Evolutionary conservation across 176 grass and related monocot genomes (phyloP).

Genomic region (Carex pumila): DNA sequence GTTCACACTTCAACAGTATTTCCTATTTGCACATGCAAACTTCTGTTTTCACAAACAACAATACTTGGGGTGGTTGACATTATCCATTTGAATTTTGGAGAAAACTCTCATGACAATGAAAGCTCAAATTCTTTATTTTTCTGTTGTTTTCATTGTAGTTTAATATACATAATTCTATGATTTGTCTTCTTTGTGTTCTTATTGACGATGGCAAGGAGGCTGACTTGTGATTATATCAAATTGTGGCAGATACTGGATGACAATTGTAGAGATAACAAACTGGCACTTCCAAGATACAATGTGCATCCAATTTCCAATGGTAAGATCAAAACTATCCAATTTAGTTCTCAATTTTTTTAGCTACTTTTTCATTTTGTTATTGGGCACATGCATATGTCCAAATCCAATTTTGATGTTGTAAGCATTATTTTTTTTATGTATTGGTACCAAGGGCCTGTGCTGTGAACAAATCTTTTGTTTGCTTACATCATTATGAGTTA

Average conservation of each 20-base stretch:
- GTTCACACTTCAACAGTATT: no score
- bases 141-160: not conserved
- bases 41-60: not conserved
- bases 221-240: not conserved
- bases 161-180: not conserved
- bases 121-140: not conserved
- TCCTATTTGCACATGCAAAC: not conserved
- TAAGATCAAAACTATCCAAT: not conserved
- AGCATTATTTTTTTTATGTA: not conserved
- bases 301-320: conserved; percentile 2
- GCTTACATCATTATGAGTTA: no score
- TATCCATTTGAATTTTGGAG: not conserved
- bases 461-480: not conserved
- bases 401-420: not conserved
- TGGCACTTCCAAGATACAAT: conserved; percentile 8
- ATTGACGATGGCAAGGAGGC: not conserved
- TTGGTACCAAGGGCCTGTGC: not conserved
- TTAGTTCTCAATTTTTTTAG: not conserved
- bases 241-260: conserved; percentile 16
- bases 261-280: conserved; percentile 17
- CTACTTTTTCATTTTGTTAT: not conserved
- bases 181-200: not conserved
- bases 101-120: not conserved
- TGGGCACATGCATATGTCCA: not conserved
- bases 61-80: not conserved